Evolutionary conservation across 768 basidiomycete genomes (phyloP).

Genomic region (Trichaptum fuscoviolaceum): DNA sequence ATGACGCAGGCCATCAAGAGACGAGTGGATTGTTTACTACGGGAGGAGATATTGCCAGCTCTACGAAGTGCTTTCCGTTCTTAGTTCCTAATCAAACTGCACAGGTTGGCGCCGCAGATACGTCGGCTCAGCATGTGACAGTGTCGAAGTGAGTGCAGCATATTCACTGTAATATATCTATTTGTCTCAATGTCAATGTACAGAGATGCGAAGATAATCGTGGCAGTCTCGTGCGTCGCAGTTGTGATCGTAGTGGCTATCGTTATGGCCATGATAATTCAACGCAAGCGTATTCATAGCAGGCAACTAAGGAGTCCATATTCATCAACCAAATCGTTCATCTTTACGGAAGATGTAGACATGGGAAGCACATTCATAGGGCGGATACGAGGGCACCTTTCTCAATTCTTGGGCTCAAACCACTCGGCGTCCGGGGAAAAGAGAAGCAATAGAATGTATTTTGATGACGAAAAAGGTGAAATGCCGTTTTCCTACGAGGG

Average conservation of each 20-base stretch:
- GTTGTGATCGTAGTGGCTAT: constrained; percentile 35
- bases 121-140: constrained; percentile 6
- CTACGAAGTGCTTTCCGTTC: constrained; percentile 21
- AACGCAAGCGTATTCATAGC: constrained; percentile 31
- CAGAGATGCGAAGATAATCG: constrained; percentile 43
- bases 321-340: neutral
- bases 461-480: neutral
- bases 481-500: neutral
- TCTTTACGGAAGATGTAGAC: neutral
- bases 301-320: constrained; percentile 16
- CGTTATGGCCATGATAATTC: constrained; percentile 38
- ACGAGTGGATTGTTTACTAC: constrained; percentile 41
- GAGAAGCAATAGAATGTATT: neutral
- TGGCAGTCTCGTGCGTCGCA: constrained; percentile 33
- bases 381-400: neutral
- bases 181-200: neutral
- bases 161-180: constrained; percentile 6
- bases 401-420: neutral
- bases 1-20: constrained; percentile 32
- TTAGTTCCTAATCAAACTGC: constrained; percentile 9
- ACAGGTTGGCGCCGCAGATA: neutral
- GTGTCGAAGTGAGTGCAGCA: constrained; percentile 3
- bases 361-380: neutral
- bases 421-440: neutral
- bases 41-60: constrained; percentile 21